phyloP scores from a whole-genome alignment of 1,284 basidiomycete species.

The Heliocybe sulcata region DNA sequence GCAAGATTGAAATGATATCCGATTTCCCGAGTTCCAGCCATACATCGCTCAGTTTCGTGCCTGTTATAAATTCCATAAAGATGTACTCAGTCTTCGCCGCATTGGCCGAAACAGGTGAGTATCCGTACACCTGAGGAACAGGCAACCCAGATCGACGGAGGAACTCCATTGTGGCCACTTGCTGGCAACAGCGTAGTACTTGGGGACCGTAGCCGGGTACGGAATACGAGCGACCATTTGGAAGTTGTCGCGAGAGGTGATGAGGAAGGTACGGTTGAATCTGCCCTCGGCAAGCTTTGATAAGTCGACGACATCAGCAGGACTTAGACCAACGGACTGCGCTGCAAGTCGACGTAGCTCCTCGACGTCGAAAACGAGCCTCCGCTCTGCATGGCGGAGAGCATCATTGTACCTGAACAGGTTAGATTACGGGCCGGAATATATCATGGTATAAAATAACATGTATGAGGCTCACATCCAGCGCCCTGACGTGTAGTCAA shows the following conservation, averaged over 20 bases:
- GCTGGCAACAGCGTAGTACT: constrained; percentile 38
- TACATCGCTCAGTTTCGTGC: constrained; percentile 29
- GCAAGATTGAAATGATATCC: constrained; percentile 34
- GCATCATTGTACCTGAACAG: constrained; percentile 30
- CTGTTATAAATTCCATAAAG: constrained; percentile 42
- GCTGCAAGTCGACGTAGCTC: constrained; percentile 38
- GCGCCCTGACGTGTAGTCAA: constrained; percentile 27
- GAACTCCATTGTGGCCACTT: constrained; percentile 42
- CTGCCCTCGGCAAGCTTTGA: constrained; percentile 37
- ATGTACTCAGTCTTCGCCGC: constrained; percentile 40
- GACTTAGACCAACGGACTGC: constrained; percentile 28
- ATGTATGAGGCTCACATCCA: constrained; percentile 34
- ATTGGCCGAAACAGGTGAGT: constrained; percentile 41
- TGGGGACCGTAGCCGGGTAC: constrained; percentile 35
- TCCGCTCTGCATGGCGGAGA: constrained; percentile 38
- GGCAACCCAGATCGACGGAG: constrained; percentile 40
- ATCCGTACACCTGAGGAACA: constrained; percentile 40
- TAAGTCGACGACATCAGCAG: constrained; percentile 26
- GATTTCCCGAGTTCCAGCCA: constrained; percentile 25
- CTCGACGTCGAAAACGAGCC: constrained; percentile 30
- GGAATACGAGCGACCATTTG: constrained; percentile 42
- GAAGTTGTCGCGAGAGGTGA: constrained; percentile 35
- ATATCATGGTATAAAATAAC: constrained; percentile 17
- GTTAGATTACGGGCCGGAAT: constrained; percentile 20
- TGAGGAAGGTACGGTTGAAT: constrained; percentile 35